Evolutionary conservation across 2,329 filamentous ascomycete species (phyloP).

Genomic region (Aspergillus hiratsukae): DNA sequence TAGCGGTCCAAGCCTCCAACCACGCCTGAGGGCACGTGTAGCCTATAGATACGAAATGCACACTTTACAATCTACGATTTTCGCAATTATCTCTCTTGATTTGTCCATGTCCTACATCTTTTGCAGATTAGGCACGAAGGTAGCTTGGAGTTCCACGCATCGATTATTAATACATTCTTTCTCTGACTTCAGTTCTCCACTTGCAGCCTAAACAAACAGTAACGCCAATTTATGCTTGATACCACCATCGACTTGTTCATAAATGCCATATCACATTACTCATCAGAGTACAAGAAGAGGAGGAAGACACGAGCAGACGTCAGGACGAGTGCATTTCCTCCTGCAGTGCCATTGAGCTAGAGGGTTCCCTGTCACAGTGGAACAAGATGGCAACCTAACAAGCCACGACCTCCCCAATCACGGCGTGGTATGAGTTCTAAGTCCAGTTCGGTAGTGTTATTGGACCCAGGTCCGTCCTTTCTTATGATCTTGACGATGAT

Average conservation of each 20-base stretch:
- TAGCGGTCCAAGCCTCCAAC: background rate
- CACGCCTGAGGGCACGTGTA: background rate
- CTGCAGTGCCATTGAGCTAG: background rate
- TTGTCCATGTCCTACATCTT: background rate
- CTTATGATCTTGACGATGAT: conserved; percentile 66
- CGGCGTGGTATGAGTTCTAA: conserved; percentile 70
- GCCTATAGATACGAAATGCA: background rate
- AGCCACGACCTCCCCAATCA: conserved; percentile 84
- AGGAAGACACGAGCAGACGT: background rate
- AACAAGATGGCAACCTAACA: conserved; percentile 86
- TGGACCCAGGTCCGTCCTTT: conserved; percentile 40
- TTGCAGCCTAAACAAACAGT: conserved; percentile 1
- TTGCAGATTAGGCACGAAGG: background rate
- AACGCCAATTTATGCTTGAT: conserved; percentile 7
- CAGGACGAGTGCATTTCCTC: background rate
- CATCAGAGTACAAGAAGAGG: conserved; percentile 1
- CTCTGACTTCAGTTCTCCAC: background rate
- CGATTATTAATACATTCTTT: background rate
- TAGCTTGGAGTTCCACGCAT: background rate
- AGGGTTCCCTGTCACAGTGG: conserved; percentile 56
- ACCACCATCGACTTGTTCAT: conserved; percentile 6
- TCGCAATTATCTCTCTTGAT: background rate
- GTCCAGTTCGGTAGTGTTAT: conserved; percentile 52
- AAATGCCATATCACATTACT: conserved; percentile 17
- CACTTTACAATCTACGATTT: background rate